Evolutionary conservation across 192 early-diverging fungal species (phyloP).

Genomic region (Backusella australiensis): DNA sequence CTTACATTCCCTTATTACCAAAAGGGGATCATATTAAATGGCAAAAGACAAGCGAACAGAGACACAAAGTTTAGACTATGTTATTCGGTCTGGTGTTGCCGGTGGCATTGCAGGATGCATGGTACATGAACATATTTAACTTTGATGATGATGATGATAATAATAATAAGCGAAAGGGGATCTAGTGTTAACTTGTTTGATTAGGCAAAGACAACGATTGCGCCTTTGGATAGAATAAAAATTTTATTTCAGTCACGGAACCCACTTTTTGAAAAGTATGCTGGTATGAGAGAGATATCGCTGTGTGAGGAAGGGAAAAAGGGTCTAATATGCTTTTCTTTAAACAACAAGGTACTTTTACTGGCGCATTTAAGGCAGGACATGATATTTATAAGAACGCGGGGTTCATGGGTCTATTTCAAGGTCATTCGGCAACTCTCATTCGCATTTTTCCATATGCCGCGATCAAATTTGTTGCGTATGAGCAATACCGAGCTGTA

Average conservation of each 20-base stretch:
- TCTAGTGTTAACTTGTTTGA: not conserved
- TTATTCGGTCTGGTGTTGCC: conserved; percentile 44
- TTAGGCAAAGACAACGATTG: conserved; percentile 75
- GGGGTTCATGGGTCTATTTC: conserved; percentile 84
- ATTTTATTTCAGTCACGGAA: conserved; percentile 85
- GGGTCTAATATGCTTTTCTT: not conserved
- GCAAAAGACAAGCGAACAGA: not conserved
- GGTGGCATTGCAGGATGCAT: conserved; percentile 53
- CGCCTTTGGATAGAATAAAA: conserved; percentile 86
- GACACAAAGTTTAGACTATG: conserved; percentile 43
- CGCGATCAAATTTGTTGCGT: conserved; percentile 95
- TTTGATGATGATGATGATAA: too few species aligned
- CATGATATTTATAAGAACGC: conserved; percentile 66
- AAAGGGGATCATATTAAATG: not conserved
- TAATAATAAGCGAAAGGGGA: not conserved
- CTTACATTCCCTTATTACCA: not conserved
- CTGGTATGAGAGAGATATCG: conserved; percentile 36
- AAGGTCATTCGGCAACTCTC: conserved; percentile 93
- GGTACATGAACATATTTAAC: conserved; percentile 20
- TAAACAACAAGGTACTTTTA: conserved; percentile 57
- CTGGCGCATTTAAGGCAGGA: conserved; percentile 82
- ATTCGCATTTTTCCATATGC: conserved; percentile 96
- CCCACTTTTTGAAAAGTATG: conserved; percentile 67
- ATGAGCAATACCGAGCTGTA: conserved; percentile 81
- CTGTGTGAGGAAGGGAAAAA: not conserved